A percentile compares a stretch with the other conserved stretches of the same genome.
Conservation (phyloP, 768 basidiomycete genomes). For the Suillus tomentosus region DNA sequence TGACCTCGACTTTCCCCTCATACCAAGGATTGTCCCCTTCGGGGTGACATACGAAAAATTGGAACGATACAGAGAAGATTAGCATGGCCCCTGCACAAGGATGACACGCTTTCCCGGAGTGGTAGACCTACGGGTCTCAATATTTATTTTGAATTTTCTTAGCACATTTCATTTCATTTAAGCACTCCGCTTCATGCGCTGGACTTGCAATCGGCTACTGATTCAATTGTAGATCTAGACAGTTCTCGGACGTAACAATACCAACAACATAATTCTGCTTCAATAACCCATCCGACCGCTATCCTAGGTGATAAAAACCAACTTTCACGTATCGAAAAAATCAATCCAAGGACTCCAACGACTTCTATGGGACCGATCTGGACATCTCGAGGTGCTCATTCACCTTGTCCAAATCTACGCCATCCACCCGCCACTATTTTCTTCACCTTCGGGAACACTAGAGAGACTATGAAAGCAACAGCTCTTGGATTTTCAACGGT, state of each 20-base stretch:
- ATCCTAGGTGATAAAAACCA: neutral
- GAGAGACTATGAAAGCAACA: neutral
- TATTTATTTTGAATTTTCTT: conserved; percentile 33
- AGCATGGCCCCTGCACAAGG: conserved; percentile 99
- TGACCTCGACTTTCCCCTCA: conserved; percentile 5
- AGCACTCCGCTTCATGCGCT: too few relatives aligned
- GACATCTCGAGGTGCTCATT: neutral
- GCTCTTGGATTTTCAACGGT: neutral
- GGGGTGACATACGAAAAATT: conserved; percentile 98
- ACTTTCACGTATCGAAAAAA: neutral
- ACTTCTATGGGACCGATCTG: neutral
- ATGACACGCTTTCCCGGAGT: conserved; percentile 99
- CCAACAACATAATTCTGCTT: too few relatives aligned
- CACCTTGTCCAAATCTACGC: neutral
- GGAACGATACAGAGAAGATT: conserved; percentile 99
- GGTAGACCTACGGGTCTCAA: conserved; percentile 59
- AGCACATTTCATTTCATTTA: too few relatives aligned
- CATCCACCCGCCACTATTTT: neutral
- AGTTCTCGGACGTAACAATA: neutral
- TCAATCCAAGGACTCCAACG: neutral
- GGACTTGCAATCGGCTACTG: too few relatives aligned
- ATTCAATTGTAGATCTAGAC: neutral
- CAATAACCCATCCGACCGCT: neutral
- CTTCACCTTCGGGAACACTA: neutral
- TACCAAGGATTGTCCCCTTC: conserved; percentile 61